Percentiles rank a stretch among this genome's conserved stretches.
phyloP scores from a whole-genome alignment of 169 alveolate species.

The Eimeria necatrix region DNA sequence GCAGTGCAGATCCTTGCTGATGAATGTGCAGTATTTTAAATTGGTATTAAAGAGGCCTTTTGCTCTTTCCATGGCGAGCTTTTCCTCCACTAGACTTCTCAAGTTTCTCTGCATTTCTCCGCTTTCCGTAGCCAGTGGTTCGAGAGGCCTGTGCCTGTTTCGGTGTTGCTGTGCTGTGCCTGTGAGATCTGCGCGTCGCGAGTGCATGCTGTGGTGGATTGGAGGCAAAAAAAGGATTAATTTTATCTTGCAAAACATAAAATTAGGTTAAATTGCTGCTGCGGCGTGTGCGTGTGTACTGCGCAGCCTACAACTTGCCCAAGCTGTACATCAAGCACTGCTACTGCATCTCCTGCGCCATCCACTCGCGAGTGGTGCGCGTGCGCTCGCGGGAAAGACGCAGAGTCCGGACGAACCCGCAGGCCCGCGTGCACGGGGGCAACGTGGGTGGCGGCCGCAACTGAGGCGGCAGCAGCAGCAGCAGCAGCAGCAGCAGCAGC shows the following conservation, averaged over 20 bases:
- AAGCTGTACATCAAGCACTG: constrained; percentile 99
- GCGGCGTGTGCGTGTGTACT: constrained; percentile 4
- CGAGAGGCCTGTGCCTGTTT: neutral
- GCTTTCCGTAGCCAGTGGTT: too few relatives aligned
- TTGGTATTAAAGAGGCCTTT: too few relatives aligned
- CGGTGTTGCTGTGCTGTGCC: too few relatives aligned
- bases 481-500: too few relatives aligned
- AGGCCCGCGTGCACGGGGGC: constrained; percentile 78
- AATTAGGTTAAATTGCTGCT: neutral
- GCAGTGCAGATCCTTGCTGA: too few relatives aligned
- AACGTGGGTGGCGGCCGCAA: constrained; percentile 76
- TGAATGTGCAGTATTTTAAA: too few relatives aligned
- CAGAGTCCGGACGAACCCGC: constrained; percentile 81
- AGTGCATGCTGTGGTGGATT: neutral
- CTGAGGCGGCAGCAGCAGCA: neutral
- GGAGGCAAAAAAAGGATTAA: neutral
- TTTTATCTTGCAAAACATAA: neutral
- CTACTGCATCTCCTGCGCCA: constrained; percentile 99
- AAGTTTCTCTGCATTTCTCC: too few relatives aligned
- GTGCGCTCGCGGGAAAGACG: constrained; percentile 85
- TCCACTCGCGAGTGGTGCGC: constrained; percentile 99
- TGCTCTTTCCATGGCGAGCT: too few relatives aligned
- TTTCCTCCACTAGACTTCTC: too few relatives aligned
- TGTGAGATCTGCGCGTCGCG: too few relatives aligned
- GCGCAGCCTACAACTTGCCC: constrained; percentile 94